These are phyloP conservation scores for Beauveria brongniartii DNA, from an alignment of 2,329 filamentous ascomycete species.

Conservation along the genomic window DNA sequence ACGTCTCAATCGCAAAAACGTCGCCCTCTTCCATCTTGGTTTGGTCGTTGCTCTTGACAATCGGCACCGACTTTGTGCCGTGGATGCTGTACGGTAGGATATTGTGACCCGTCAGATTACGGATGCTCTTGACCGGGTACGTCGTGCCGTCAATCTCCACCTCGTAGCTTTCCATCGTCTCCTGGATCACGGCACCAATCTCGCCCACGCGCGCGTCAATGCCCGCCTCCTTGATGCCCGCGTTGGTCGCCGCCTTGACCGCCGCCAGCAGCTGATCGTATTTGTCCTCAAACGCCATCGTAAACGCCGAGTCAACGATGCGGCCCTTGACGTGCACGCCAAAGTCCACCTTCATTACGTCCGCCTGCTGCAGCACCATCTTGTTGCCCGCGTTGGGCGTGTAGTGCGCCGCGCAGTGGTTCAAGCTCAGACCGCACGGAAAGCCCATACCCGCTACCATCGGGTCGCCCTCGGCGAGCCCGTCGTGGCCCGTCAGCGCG, in stretches of 20 bases:
- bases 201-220: slow-evolving; percentile 87
- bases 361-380: slow-evolving; percentile 59
- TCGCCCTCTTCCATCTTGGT: slow-evolving; percentile 99
- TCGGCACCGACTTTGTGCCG: slow-evolving; percentile 86
- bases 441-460: slow-evolving; percentile 78
- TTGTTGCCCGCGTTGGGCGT: slow-evolving; percentile 84
- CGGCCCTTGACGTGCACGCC: slow-evolving; percentile 73
- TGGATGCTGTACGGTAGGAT: slow-evolving; percentile 87
- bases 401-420: slow-evolving; percentile 81
- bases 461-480: slow-evolving; percentile 69
- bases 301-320: slow-evolving; percentile 78
- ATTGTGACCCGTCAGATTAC: slow-evolving; percentile 82
- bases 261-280: slow-evolving; percentile 69
- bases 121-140: slow-evolving; percentile 75
- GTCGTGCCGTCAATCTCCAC: slow-evolving; percentile 72
- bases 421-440: slow-evolving; percentile 74
- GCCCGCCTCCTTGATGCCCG: slow-evolving; percentile 75
- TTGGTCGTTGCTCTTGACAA: slow-evolving; percentile 78
- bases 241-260: slow-evolving; percentile 71
- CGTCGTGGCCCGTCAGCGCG: slow-evolving; percentile 66
- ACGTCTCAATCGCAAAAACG: slow-evolving; percentile 91
- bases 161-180: slow-evolving; percentile 90
- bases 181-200: slow-evolving; percentile 76
- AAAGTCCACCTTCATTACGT: slow-evolving; percentile 79
- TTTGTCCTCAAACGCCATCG: slow-evolving; percentile 63